phyloP scores from a whole-genome alignment of 805 yeast species.

The Saturnispora serradocipensis region DNA sequence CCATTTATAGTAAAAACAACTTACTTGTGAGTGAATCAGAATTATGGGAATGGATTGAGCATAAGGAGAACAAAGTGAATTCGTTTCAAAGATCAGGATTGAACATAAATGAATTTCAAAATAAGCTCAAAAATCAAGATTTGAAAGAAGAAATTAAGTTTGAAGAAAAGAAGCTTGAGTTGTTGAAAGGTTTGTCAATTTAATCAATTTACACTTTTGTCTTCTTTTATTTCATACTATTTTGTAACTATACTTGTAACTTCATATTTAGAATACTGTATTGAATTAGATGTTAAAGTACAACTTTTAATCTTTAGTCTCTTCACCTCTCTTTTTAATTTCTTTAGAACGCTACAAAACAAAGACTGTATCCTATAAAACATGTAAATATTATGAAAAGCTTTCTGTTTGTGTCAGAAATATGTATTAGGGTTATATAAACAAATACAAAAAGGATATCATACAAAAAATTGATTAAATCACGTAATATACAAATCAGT shows the following conservation, averaged over 20 bases:
- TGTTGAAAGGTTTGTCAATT: neutral
- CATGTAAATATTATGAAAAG: neutral
- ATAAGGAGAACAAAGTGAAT: constrained; percentile 5
- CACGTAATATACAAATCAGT: neutral
- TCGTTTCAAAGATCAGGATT: neutral
- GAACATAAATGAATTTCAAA: neutral
- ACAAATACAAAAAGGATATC: neutral
- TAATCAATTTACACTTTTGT: neutral
- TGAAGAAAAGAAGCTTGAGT: constrained; percentile 4
- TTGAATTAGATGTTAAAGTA: too few relatives aligned
- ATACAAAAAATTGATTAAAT: neutral
- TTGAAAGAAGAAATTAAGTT: constrained; percentile 6
- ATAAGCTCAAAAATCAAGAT: constrained; percentile 2
- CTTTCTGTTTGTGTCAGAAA: neutral
- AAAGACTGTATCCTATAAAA: neutral
- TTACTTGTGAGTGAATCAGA: constrained; percentile 43
- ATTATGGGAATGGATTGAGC: constrained; percentile 65
- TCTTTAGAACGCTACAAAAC: too few relatives aligned
- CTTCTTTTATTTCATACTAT: neutral
- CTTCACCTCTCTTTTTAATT: too few relatives aligned
- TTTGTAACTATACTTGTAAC: neutral
- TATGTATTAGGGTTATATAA: neutral
- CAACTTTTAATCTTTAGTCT: too few relatives aligned
- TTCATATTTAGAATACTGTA: neutral
- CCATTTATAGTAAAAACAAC: constrained; percentile 20